Evolutionary conservation across 1,284 basidiomycete genomes (phyloP), one percentile per base, ranked within the genome.

Genomic region (Coniophora puteana): DNA sequence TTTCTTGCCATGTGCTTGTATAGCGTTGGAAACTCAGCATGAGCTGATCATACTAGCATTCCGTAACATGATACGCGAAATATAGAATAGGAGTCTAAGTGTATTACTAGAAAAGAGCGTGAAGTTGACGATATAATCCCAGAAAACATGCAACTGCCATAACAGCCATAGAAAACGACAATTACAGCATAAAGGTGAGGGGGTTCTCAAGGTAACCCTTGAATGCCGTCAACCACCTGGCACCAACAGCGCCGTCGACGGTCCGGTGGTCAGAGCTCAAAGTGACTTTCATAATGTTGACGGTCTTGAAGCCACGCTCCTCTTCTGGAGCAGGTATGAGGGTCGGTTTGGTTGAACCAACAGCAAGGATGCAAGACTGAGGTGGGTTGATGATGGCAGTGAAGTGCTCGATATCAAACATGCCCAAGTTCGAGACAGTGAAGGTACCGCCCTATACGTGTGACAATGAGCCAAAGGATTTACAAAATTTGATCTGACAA

Each of bases 351-450:
- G 93, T 93, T 20, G 83, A 78, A 31, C 96, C 94, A 51, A 99
- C 82, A 41, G 96, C 96, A 44, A 99, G 83, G 60, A 99, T 99
- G 68, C 93, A 97, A 47, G 90, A 90, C 69, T 99, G 96, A 26
- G 96, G 96, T 14, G 90, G 83, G 78, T 99, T 99, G 80, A 99
- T 97, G 71, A 99, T 99, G 38, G 96, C 96, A 16, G 94, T 98
- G 68, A 99, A 99, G 69, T 96, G 84, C 44, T 83, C 81, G 56
- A 95, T 80, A 53, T 92, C 95, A 61, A 80, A 96, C 96, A 99
- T 99, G 69, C 96, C 96, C 52, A 99, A 78, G 72, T 99, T 99
- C 52, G 96, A 99, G 63, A 99, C 93, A 41, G 96, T 99, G 74
- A 99, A 99, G 10, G 93, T 89, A 42, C 96, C 96, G 50, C 96